These are phyloP conservation scores for Fusarium tupiense DNA, from an alignment of 2,329 filamentous ascomycete species.

Conservation along the genomic window DNA sequence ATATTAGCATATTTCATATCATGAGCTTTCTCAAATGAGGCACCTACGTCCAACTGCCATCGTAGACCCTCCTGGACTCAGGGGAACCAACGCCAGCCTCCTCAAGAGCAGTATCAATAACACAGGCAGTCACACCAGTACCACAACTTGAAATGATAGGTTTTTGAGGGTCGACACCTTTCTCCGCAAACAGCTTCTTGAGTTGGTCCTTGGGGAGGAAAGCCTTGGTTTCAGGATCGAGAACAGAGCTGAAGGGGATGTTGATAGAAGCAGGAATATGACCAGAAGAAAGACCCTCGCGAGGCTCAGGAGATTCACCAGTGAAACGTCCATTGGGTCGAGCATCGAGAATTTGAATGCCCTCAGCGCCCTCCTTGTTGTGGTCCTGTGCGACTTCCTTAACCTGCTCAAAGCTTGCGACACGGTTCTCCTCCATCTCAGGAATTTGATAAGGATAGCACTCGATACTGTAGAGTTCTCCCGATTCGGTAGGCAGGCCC, in stretches of 20 bases:
- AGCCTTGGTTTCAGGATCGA: slow-evolving; percentile 85
- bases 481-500: slow-evolving; percentile 83
- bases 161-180: slow-evolving; percentile 79
- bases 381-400: slow-evolving; percentile 78
- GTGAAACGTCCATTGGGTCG: slow-evolving; percentile 81
- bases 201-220: slow-evolving; percentile 79
- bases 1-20: slow-evolving; percentile 36
- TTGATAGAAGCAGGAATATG: slow-evolving; percentile 91
- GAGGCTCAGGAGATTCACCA: slow-evolving; percentile 85
- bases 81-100: slow-evolving; percentile 78
- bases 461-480: slow-evolving; percentile 74
- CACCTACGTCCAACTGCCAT: slow-evolving; percentile 97
- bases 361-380: slow-evolving; percentile 84
- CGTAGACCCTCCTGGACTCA: slow-evolving; percentile 81
- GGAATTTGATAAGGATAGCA: slow-evolving; percentile 73
- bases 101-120: slow-evolving; percentile 86
- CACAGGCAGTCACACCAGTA: slow-evolving; percentile 91
- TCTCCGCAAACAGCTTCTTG: slow-evolving; percentile 78
- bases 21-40: not conserved
- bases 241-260: slow-evolving; percentile 79
- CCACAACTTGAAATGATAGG: slow-evolving; percentile 91
- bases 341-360: slow-evolving; percentile 90
- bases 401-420: slow-evolving; percentile 85
- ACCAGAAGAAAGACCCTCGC: slow-evolving; percentile 85
- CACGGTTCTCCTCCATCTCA: slow-evolving; percentile 68